These are phyloP conservation scores for Suhomyces yuchorum DNA, from an alignment of 1,139 yeast species.

Conservation along the genomic window DNA sequence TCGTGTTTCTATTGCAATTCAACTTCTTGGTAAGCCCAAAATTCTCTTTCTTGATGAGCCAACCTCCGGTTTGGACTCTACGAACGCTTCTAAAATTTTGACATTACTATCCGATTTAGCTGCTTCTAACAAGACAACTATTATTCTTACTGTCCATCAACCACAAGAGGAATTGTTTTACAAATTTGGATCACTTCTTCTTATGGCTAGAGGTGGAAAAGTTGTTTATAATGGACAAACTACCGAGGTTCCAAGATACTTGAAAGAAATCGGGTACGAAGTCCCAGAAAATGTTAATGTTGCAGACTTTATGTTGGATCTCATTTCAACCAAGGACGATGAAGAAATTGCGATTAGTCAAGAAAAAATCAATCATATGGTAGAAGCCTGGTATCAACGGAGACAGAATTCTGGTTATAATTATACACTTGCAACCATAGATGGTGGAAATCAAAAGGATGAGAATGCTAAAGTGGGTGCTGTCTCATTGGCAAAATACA, in stretches of 20 bases:
- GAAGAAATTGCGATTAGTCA: slow-evolving; percentile 18
- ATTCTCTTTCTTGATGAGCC: slow-evolving; percentile 31
- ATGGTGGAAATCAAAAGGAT: background rate
- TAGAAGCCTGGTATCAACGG: slow-evolving; percentile 18
- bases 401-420: background rate
- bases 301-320: slow-evolving; percentile 25
- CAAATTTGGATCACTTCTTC: slow-evolving; percentile 24
- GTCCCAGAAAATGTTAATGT: slow-evolving; percentile 19
- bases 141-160: slow-evolving; percentile 29
- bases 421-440: background rate
- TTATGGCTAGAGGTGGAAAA: slow-evolving; percentile 27
- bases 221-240: slow-evolving; percentile 25
- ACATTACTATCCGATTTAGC: slow-evolving; percentile 22
- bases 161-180: slow-evolving; percentile 27
- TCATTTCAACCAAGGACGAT: slow-evolving; percentile 18
- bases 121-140: slow-evolving; percentile 22
- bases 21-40: slow-evolving; percentile 27
- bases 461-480: background rate
- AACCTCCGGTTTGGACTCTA: slow-evolving; percentile 29
- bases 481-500: slow-evolving; percentile 20
- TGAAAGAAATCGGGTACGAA: slow-evolving; percentile 17
- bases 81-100: slow-evolving; percentile 24
- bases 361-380: slow-evolving; percentile 18
- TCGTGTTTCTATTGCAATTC: slow-evolving; percentile 29
- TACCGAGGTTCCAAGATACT: slow-evolving; percentile 16